Base-by-base conservation (phyloP, 495 filamentous ascomycete genomes). In the Echria macrotheca region DNA sequence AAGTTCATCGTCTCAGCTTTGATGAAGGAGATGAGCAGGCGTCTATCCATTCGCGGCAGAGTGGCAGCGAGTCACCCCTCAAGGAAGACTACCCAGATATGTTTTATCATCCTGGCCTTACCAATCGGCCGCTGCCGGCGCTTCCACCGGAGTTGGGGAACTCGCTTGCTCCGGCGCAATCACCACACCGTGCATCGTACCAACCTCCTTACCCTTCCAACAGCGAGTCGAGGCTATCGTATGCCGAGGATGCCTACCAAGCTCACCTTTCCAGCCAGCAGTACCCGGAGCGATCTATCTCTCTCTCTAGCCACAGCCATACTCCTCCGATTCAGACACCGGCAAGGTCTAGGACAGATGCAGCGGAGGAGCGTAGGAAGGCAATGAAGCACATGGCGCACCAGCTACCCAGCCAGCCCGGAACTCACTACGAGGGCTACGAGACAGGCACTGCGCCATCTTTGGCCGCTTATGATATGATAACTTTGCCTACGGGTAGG, bases 281-380 rank as follows among this genome's bases (percentile, higher is more conserved):
- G 61, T 63, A 67, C 49, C 86, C 96, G 19, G 91, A 93, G 44
- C 79, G 94, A 63, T 94, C 91, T 10, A 86, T 87, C 5, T 96
- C 91, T 26, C 62, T 96, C 36, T 82, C 85, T 21, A 87, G 79
- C 53, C 85, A 91, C 62, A 84, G 81, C 50, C 89, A 83, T 56
- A 84, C 87, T 15, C 90, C 90, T 44, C 83, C 83, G 57, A 76
- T 90, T 55, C 75, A 86, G 49, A 79, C 89, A 31, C 90, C 91
- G 26, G 85, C 86, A 31, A 82, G 93, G 50, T 96, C 93, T 4
- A 89, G 95, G 70, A 99, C 93, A 15, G 93, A 99, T 68, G 93
- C 93, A 18, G 85, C 93, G 40, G 76, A 81, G 49, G 72, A 74
- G 37, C 64, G 68, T 28, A 73, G 70, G 54, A 61, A 74, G 31